Evolutionary conservation across 179 eudicot species (phyloP).

Genomic region (Carnegiea gigantea): DNA sequence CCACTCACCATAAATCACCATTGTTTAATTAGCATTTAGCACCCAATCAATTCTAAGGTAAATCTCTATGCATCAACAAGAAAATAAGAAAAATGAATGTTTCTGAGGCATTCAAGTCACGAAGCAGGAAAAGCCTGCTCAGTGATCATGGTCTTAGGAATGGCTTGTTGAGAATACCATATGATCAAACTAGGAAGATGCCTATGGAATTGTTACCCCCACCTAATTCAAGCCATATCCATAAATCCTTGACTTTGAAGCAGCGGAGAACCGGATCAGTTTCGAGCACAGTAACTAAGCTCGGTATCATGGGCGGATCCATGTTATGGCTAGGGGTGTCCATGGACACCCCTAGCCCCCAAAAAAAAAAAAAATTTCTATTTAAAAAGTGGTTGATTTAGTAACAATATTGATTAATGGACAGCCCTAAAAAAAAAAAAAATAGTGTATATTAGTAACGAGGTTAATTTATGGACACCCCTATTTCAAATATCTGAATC

Average conservation of each 20-base stretch:
- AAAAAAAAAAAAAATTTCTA: background rate
- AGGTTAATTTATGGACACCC: too few relatives aligned
- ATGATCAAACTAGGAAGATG: slow-evolving; percentile 13
- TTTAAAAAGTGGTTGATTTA: too few relatives aligned
- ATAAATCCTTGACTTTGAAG: slow-evolving; percentile 5
- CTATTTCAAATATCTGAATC: too few relatives aligned
- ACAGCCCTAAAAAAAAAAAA: too few relatives aligned
- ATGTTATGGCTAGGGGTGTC: too few relatives aligned
- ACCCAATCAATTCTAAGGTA: background rate
- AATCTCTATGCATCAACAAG: background rate
- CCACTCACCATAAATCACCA: slow-evolving; percentile 10
- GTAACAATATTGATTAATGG: too few relatives aligned
- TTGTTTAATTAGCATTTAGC: background rate
- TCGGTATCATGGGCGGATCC: too few relatives aligned
- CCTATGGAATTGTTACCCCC: slow-evolving; percentile 10
- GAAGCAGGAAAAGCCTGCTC: slow-evolving; percentile 22
- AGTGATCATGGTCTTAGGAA: slow-evolving; percentile 21
- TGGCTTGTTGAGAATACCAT: slow-evolving; percentile 12
- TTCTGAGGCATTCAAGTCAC: slow-evolving; percentile 30
- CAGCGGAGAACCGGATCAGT: slow-evolving; percentile 6
- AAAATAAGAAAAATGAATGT: slow-evolving; percentile 21
- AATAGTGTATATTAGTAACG: too few relatives aligned
- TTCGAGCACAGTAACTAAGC: background rate
- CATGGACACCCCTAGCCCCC: background rate
- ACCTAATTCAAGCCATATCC: background rate